phyloP scores from a whole-genome alignment of 108 stramenopile species.

The Cyclotella choctawhatcheeana region DNA sequence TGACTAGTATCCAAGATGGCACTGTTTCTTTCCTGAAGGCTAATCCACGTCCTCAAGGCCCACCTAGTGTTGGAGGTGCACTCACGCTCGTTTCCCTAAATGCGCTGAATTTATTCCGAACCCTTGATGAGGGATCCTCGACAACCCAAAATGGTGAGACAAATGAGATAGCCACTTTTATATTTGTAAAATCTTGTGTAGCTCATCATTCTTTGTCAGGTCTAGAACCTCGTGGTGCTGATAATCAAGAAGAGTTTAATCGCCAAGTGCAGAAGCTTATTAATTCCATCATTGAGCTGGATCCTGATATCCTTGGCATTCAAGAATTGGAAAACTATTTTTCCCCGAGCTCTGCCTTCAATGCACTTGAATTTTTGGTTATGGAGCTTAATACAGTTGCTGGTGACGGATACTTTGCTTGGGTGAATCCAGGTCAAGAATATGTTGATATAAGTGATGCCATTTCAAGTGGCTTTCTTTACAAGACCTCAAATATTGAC shows the following conservation, averaged over 20 bases:
- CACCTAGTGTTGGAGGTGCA: background rate
- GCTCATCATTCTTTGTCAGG: too few relatives aligned
- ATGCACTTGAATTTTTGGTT: conserved; percentile 34
- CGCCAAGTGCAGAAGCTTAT: conserved; percentile 50
- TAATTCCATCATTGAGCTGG: conserved; percentile 17
- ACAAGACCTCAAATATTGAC: conserved; percentile 16
- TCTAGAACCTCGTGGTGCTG: conserved; percentile 34
- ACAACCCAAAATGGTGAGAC: conserved; percentile 2
- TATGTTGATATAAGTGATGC: conserved; percentile 43
- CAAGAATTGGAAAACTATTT: conserved; percentile 48
- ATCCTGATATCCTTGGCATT: conserved; percentile 48
- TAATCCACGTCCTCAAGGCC: conserved; percentile 28
- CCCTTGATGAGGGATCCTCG: conserved; percentile 30
- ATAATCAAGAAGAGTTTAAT: conserved; percentile 46
- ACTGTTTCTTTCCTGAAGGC: conserved; percentile 9
- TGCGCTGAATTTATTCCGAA: conserved; percentile 51
- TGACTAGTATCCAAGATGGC: conserved; percentile 20
- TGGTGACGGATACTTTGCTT: conserved; percentile 12
- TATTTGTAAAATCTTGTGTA: too few relatives aligned
- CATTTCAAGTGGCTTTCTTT: conserved; percentile 43
- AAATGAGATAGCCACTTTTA: too few relatives aligned
- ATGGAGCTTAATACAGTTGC: conserved; percentile 21
- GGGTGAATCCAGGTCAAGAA: conserved; percentile 26
- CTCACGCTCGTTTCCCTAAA: conserved; percentile 35
- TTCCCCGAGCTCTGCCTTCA: background rate